Evolutionary conservation across 2,329 filamentous ascomycete species (phyloP), one percentile per base, ranked within the genome.

Genomic region (Immersiporthe knoxdaviesiana): DNA sequence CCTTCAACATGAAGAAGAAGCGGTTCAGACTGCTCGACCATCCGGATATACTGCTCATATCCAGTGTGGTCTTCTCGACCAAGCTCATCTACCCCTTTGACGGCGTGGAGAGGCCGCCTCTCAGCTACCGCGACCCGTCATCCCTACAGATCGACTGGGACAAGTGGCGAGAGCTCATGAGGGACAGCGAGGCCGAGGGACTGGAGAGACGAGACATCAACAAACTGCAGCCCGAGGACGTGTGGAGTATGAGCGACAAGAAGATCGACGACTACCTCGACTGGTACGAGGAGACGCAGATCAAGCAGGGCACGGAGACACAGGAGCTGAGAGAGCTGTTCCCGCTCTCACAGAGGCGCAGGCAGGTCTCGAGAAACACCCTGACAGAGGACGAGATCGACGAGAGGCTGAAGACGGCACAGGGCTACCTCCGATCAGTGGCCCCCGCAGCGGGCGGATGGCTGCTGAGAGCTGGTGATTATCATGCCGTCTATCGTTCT

Each of bases 81-180:
- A 97, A 97, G 74, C 78, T 97, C 2, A 83, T 91, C 27, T 94
- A 93, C 74, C 93, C 95, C 0, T 88, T 97, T 59, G 88, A 93
- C 74, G 81, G 82, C 30, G 75, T 84, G 16, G 78, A 82, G 65
- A 82, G 90, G 56, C 81, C 83, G 73, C 85, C 84, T 10, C 78
- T 76, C 47, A 83, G 82, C 24, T 72, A 81, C 18, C 80, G 81
- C 12, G 90, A 92, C 69, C 85, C 89, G 1, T 83, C 87, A 18
- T 82, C 82, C 3, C 79, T 89, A n/a, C 78, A 79, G 27, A 82
- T 97, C 67, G 82, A 95, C 76, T 98, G 95, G 95, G 72, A 79
- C 0, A 79, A 79, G 39, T 98, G 95, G 95, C 80, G 82, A 60
- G 77, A 81, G 3, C 79, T 82, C 27, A 87, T 88, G 75, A 75